phyloP scores from a whole-genome alignment of 2,329 filamentous ascomycete genomes.

The Mycosphaerella sp. region DNA sequence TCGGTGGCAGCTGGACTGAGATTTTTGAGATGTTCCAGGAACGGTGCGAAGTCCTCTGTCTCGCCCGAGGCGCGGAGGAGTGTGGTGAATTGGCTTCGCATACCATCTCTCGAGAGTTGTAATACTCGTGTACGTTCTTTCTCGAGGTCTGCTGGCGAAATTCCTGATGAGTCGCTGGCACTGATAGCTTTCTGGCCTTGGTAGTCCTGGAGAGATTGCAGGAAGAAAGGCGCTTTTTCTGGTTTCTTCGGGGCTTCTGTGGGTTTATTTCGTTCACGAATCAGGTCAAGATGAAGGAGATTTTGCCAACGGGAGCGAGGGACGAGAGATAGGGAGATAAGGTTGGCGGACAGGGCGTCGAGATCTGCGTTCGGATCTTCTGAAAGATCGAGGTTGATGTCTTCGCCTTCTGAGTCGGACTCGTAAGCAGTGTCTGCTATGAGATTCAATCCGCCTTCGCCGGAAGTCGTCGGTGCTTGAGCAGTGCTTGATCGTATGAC shows the following conservation, averaged over 20 bases:
- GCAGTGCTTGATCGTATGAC: constrained; percentile 39
- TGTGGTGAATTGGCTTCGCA: constrained; percentile 39
- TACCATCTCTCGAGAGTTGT: constrained; percentile 20
- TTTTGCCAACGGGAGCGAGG: constrained; percentile 94
- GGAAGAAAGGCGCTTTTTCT: constrained; percentile 92
- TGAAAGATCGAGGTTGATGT: constrained; percentile 47
- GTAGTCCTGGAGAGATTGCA: constrained; percentile 57
- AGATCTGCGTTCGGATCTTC: constrained; percentile 45
- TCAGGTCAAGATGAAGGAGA: constrained; percentile 81
- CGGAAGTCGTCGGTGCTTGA: constrained; percentile 63
- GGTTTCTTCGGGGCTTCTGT: constrained; percentile 85
- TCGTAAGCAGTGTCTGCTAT: constrained; percentile 35
- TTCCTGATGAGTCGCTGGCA: constrained; percentile 21
- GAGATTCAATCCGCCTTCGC: constrained; percentile 70
- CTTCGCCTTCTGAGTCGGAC: constrained; percentile 65
- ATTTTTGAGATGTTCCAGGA: constrained; percentile 72
- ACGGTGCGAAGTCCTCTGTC: constrained; percentile 56
- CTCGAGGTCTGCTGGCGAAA: constrained; percentile 27
- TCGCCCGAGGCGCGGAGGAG: constrained; percentile 43
- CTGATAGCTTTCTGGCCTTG: constrained; percentile 12
- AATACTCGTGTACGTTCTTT: constrained; percentile 32
- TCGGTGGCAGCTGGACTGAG: constrained; percentile 82
- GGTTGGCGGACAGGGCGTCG: constrained; percentile 59
- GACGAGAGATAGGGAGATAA: constrained; percentile 83
- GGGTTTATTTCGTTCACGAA: constrained; percentile 88